Conservation (phyloP, 208 protist genomes). For the Strigomonas galati region DNA sequence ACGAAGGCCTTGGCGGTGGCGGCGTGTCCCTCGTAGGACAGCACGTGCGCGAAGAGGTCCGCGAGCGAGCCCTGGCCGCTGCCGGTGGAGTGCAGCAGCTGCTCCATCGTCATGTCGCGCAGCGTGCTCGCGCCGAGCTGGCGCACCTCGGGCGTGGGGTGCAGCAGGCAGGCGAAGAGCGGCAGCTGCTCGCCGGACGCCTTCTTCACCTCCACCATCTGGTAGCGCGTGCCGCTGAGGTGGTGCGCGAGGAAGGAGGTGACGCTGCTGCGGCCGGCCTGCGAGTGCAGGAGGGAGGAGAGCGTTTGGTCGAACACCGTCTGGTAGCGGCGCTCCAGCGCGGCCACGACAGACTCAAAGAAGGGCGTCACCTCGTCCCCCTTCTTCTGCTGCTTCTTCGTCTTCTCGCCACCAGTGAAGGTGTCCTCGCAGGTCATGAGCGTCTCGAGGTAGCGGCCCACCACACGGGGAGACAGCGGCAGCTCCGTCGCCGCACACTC, state of each 20-base stretch:
- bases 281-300: slow-evolving; percentile 44
- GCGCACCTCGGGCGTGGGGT: slow-evolving; percentile 64
- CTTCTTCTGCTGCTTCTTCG: slow-evolving; percentile 10
- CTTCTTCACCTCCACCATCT: slow-evolving; percentile 47
- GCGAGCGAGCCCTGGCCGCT: slow-evolving; percentile 31
- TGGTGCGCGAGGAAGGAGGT: slow-evolving; percentile 62
- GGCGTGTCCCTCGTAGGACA: slow-evolving; percentile 28
- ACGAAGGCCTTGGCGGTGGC: slow-evolving; percentile 27
- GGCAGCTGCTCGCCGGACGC: slow-evolving; percentile 42
- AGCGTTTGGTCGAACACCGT: slow-evolving; percentile 67
- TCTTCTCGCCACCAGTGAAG: background rate
- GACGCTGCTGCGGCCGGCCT: slow-evolving; percentile 25
- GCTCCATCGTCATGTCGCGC: slow-evolving; percentile 35
- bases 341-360: slow-evolving; percentile 34
- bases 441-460: slow-evolving; percentile 35
- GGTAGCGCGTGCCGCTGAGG: slow-evolving; percentile 71
- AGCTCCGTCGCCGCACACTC: slow-evolving; percentile 54
- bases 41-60: slow-evolving; percentile 43
- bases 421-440: slow-evolving; percentile 32
- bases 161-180: slow-evolving; percentile 78
- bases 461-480: slow-evolving; percentile 50
- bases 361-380: slow-evolving; percentile 15
- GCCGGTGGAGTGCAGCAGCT: slow-evolving; percentile 31
- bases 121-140: slow-evolving; percentile 46
- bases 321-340: slow-evolving; percentile 66